Conservation (phyloP, 83 land plant species). For the Picea abies region DNA sequence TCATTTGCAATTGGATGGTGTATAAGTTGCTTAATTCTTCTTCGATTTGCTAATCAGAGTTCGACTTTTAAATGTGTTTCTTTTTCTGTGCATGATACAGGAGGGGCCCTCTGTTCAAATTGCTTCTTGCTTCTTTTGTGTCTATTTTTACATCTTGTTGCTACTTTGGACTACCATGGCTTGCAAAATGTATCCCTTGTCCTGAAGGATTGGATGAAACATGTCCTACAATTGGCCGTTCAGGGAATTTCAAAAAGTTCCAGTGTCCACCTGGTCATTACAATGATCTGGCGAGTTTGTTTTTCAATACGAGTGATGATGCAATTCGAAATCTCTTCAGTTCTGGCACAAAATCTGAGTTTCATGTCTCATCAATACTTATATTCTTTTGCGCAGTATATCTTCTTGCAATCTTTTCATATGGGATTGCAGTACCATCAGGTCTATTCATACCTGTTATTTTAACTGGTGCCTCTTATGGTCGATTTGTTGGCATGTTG, state of each 20-base stretch:
- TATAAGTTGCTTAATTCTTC: background rate
- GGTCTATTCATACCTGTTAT: slow-evolving; percentile 76
- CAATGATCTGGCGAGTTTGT: slow-evolving; percentile 75
- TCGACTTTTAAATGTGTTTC: slow-evolving; percentile 7
- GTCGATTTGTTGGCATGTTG: slow-evolving; percentile 59
- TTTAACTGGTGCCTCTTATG: slow-evolving; percentile 62
- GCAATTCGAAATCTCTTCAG: slow-evolving; percentile 63
- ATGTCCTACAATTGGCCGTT: slow-evolving; percentile 66
- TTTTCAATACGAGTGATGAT: slow-evolving; percentile 68
- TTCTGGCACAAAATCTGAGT: slow-evolving; percentile 48
- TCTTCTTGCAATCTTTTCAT: slow-evolving; percentile 55
- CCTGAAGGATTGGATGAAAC: slow-evolving; percentile 30
- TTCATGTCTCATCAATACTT: slow-evolving; percentile 39
- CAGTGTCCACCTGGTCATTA: slow-evolving; percentile 58
- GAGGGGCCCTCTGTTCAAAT: slow-evolving; percentile 45
- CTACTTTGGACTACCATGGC: slow-evolving; percentile 67
- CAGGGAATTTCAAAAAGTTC: slow-evolving; percentile 65
- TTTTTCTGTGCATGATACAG: slow-evolving; percentile 30
- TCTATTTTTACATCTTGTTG: slow-evolving; percentile 55
- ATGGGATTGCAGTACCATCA: slow-evolving; percentile 74
- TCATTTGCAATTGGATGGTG: background rate
- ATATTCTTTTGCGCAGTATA: slow-evolving; percentile 48
- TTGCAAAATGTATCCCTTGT: slow-evolving; percentile 61
- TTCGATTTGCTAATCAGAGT: background rate
- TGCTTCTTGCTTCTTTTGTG: slow-evolving; percentile 39